Base-by-base conservation (phyloP, 371 early-diverging fungal species). In the Phascolomyces articulosus region DNA sequence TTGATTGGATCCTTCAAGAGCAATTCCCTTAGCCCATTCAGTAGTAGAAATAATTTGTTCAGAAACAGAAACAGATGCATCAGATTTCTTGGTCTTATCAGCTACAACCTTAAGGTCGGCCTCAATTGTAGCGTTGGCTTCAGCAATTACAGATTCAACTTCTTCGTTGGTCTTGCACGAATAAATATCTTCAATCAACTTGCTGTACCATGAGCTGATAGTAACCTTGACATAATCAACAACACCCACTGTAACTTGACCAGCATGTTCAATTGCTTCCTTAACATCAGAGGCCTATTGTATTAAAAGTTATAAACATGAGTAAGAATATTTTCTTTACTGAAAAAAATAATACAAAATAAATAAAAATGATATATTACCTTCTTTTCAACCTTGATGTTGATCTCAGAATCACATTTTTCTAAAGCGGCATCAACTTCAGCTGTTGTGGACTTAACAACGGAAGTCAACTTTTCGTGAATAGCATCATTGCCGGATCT, bases 61-160 rank as follows among this genome's bases (percentile, higher is more conserved):
- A 7, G 48, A 28, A 10, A 26, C 49, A 20, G 40, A 15, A 6
- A 38, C 21, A 23, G 56, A 56, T 7, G 28, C 44, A 8, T 23
- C 34, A 29, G 64, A 48, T 0, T 41, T 40, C 9, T 26, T 28
- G 55, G 55, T 47, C 41, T 65, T 58, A 20, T 34, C 40, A 27
- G 48, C 0, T 3, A 51, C 34, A 2, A 2, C 21, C 29, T 53
- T 40, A 48, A 40, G 60, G 2, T 63, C 57, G 8, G n/a, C 53
- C 31, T 62, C 53, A 7, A 67, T 57, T 3, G 13, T 44, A 40
- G 59, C 44, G 20, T 51, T 67, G 54, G 75, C 63, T 55, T 73
- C 66, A 26, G 66, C 59, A 60, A 75, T 66, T 55, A 75, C 71
- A 6, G 60, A 40, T 31, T 78, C 74, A 58, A 78, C 74, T 23